Base-by-base conservation (phyloP, 345 rosid genomes). In the Salix arbutifolia region DNA sequence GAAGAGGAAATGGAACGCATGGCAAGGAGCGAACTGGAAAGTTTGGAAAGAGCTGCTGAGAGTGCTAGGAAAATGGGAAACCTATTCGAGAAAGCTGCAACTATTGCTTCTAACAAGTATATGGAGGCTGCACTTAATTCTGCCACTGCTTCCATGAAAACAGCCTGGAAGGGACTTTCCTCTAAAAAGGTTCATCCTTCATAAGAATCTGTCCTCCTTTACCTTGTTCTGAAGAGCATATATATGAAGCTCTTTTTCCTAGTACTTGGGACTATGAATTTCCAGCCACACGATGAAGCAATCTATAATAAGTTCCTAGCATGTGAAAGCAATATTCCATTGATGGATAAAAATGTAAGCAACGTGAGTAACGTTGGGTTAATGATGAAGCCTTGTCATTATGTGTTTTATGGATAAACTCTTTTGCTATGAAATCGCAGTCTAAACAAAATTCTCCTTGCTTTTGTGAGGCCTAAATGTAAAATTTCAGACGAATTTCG, bases 101-200 rank as follows among this genome's bases (percentile, higher is more conserved):
- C 84, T 0, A 31, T 87, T 6, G 95, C 97, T 2, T 88, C 97
- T 21, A 92, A 86, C 48, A 85, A 76, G 75, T 93, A 91, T 74
- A 80, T 94, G 8, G 96, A 92, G 77, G 92, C 97, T 35, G 95
- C 97, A 8, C 64, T 88, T 80, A 88, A 85, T 72, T 85, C 97
- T 56, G 98, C 98, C 12, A 82, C 97, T 5, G 93, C 92, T 71
- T 82, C 98, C 6, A 89, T 94, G 96, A 91, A 87, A 80, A 76
- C 97, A 10, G 96, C 97, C 33, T 85, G 86, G 84, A 94, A 86
- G 78, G 88, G 89, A 33, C 76, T 92, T 37, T 82, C 91, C 6
- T 70, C 91, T 13, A 84, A 76, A 18, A 91, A 91, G 81, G 88
- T 94, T 81, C 97, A 94, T 87, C 98, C 98, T 48, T 86, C 92